Evolutionary conservation across 2,329 filamentous ascomycete species (phyloP).

Genomic region (Aspergillus unguis): DNA sequence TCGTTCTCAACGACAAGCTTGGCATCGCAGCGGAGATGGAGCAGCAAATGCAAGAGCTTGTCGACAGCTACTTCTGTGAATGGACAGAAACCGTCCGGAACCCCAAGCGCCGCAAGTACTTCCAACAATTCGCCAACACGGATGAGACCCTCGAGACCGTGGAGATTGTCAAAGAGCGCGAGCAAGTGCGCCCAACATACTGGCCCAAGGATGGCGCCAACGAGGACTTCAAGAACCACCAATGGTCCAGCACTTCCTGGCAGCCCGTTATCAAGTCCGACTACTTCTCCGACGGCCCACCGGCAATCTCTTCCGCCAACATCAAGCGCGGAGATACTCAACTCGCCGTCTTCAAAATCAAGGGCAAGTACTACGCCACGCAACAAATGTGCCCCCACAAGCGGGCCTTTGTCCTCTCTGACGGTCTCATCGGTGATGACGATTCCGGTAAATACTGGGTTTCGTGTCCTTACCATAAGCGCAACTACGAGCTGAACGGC

Average conservation of each 20-base stretch:
- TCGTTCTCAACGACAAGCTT: conserved; percentile 79
- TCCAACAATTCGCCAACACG: conserved; percentile 83
- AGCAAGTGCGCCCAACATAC: conserved; percentile 69
- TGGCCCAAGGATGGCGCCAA: conserved; percentile 68
- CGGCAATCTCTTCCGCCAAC: conserved; percentile 66
- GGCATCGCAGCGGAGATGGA: conserved; percentile 82
- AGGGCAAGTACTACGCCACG: conserved; percentile 75
- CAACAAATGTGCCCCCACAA: conserved; percentile 97
- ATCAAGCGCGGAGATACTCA: conserved; percentile 87
- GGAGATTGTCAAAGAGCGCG: conserved; percentile 69
- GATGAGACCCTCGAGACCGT: conserved; percentile 65
- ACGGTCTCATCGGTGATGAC: conserved; percentile 71
- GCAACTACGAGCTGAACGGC: conserved; percentile 75
- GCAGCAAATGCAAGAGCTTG: conserved; percentile 80
- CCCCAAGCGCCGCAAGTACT: conserved; percentile 64
- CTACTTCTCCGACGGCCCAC: conserved; percentile 67
- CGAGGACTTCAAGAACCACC: conserved; percentile 68
- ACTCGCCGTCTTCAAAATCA: conserved; percentile 79
- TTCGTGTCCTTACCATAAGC: conserved; percentile 83
- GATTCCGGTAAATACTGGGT: conserved; percentile 69
- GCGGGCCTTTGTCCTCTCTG: conserved; percentile 81
- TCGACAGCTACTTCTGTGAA: conserved; percentile 83
- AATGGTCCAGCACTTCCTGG: conserved; percentile 69
- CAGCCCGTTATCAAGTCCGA: conserved; percentile 70
- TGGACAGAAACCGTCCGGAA: conserved; percentile 79